Base-by-base conservation (phyloP, 2,329 filamentous ascomycete species). In the Hypoxylon sp. region DNA sequence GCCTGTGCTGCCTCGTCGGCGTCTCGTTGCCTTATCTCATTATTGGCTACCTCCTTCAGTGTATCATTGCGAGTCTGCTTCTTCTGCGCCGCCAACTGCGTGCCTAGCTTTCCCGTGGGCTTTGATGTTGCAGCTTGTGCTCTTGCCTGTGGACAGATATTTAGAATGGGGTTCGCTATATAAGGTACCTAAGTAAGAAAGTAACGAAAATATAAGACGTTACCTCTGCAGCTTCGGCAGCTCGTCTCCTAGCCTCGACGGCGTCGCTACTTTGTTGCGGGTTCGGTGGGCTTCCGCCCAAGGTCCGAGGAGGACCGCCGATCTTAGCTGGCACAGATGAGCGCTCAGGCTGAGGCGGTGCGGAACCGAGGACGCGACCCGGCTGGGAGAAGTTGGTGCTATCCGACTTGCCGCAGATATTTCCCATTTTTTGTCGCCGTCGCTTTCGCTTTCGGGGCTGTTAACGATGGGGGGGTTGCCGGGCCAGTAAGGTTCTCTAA, bases 141-240 rank as follows among this genome's bases (percentile, higher is more conserved):
- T 71, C 93, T 88, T 77, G 91, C 90, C 92, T 94, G 73, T 61
- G 27, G 30, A 56, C 22, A 6, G 30, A 3, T 13, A 37, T 62
- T 69, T 65, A 67, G 63, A 50, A 62, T 25, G 27, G 20, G 25
- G 25, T 27, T 27, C 3, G 25, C 5, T 27, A 54, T 22, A 33
- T 35, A 30, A 6, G 14, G 37, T 31, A 11, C 2, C 13, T 13
- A 2, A 54, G 17, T 1, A 6, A 22, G 33, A 17, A 8, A 57
- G 14, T 56, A 30, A 30, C 31, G 17, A 49, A 48, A 27, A 11
- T 49, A n/a, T 37, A n/a, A n/a, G 49, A 37, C 37, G 25, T 27
- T 80, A 97, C 94, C 90, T 97, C 92, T 67, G 95, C 95, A 58
- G 94, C 95, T 72, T 89, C 88, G 0, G 93, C 94, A 3, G 95